Conservation (phyloP, 2,329 filamentous ascomycete genomes). For the Colletotrichum gigasporum region DNA sequence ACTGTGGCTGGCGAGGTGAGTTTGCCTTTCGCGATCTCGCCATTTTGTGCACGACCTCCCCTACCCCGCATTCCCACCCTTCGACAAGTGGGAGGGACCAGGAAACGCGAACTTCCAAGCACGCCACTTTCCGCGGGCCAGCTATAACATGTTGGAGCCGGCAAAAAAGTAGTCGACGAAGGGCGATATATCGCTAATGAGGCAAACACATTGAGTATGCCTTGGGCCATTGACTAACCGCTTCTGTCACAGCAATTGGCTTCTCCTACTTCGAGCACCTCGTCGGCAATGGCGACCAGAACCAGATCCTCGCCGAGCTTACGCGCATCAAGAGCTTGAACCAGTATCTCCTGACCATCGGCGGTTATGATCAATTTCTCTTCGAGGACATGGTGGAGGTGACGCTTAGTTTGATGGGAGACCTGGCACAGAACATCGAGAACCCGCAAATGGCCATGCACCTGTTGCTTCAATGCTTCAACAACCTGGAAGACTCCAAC, state of each 20-base stretch:
- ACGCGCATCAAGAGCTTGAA: slow-evolving; percentile 77
- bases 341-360: slow-evolving; percentile 74
- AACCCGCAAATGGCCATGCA: slow-evolving; percentile 65
- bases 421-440: slow-evolving; percentile 67
- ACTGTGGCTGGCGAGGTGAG: slow-evolving; percentile 98
- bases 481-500: slow-evolving; percentile 72
- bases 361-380: slow-evolving; percentile 75
- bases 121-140: neutral
- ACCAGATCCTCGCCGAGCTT: slow-evolving; percentile 75
- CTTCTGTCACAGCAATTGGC: slow-evolving; percentile 73
- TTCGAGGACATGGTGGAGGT: slow-evolving; percentile 88
- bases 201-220: neutral
- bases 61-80: slow-evolving; percentile 31
- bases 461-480: slow-evolving; percentile 75
- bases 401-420: slow-evolving; percentile 73
- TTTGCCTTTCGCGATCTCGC: slow-evolving; percentile 34
- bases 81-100: neutral
- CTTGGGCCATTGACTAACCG: slow-evolving; percentile 10
- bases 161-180: too few relatives aligned
- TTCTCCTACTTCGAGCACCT: slow-evolving; percentile 94
- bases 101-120: neutral
- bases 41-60: neutral
- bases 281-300: slow-evolving; percentile 71
- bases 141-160: neutral
- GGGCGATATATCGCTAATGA: too few relatives aligned